Evolutionary conservation across 495 filamentous ascomycete genomes (phyloP).

Genomic region (Chaetomium fimeti): DNA sequence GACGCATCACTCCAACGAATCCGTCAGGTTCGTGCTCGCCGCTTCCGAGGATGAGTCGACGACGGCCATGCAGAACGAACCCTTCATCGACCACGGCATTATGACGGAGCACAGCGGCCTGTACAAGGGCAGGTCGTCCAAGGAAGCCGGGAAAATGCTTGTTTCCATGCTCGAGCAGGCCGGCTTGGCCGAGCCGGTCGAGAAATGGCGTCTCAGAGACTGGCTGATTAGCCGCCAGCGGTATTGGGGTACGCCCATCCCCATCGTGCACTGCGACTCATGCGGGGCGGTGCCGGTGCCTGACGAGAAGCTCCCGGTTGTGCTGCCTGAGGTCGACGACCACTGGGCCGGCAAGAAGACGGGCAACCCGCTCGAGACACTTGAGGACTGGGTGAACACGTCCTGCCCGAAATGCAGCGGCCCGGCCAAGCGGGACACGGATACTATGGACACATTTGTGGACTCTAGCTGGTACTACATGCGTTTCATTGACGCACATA

Average conservation of each 20-base stretch:
- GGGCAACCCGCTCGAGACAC: constrained; percentile 73
- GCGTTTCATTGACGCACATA: constrained; percentile 70
- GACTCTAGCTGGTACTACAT: constrained; percentile 93
- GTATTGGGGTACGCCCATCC: constrained; percentile 90
- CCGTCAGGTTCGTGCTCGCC: constrained; percentile 54
- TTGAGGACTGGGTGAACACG: constrained; percentile 71
- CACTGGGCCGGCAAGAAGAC: constrained; percentile 66
- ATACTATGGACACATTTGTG: constrained; percentile 95
- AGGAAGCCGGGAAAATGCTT: constrained; percentile 61
- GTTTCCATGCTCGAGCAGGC: constrained; percentile 56
- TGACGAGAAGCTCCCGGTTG: constrained; percentile 69
- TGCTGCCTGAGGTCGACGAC: constrained; percentile 65
- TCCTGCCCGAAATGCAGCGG: constrained; percentile 70
- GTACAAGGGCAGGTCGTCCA: constrained; percentile 59
- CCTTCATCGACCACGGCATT: constrained; percentile 61
- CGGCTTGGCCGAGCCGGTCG: constrained; percentile 54
- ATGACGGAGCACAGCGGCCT: constrained; percentile 63
- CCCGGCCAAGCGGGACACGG: constrained; percentile 76
- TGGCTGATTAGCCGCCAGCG: constrained; percentile 87
- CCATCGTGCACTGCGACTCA: constrained; percentile 75
- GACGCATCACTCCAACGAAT: constrained; percentile 55
- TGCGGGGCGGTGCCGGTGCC: constrained; percentile 83
- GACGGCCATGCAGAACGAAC: constrained; percentile 40
- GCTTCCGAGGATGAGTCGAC: constrained; percentile 51
- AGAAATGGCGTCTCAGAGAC: constrained; percentile 76